Percentiles rank a stretch among this genome's conserved stretches.
These are phyloP conservation scores for Chalciporus sp. DNA, from an alignment of 1,284 basidiomycete species.

Conservation along the genomic window DNA sequence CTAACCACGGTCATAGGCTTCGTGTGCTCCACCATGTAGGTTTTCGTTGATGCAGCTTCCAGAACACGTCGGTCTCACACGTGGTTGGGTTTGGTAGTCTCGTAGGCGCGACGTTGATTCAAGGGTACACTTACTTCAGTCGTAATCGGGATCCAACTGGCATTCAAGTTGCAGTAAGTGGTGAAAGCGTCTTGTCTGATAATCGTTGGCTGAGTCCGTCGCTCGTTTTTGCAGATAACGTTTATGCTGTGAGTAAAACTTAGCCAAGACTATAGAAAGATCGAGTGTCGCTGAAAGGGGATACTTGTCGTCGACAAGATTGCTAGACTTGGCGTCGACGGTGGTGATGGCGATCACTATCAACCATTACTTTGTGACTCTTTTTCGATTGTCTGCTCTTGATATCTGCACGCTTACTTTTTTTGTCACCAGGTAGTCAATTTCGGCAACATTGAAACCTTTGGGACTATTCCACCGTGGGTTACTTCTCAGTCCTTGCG, in stretches of 20 bases:
- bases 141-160: not conserved
- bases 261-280: not conserved
- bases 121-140: conserved; percentile 9
- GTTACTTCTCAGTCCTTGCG: not conserved
- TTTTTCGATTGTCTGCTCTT: not conserved
- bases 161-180: not conserved
- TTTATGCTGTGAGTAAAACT: conserved; percentile 3
- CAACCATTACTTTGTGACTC: conserved; percentile 5
- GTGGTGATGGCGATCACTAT: not conserved
- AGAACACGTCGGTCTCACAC: not conserved
- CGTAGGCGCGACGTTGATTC: conserved; percentile 6
- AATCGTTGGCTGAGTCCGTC: not conserved
- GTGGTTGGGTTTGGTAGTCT: not conserved
- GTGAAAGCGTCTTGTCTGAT: not conserved
- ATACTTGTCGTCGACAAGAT: not conserved
- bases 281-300: not conserved
- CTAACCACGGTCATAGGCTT: not conserved
- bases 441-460: not conserved
- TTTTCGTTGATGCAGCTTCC: not conserved
- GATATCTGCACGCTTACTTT: not conserved
- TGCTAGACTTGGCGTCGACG: conserved; percentile 8
- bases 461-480: not conserved
- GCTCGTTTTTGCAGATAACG: not conserved
- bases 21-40: conserved; percentile 8
- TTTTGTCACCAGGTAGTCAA: not conserved